Percentiles rank a stretch among this genome's conserved stretches.
Conservation (phyloP, 495 filamentous ascomycete species). For the Peziza echinospora region DNA sequence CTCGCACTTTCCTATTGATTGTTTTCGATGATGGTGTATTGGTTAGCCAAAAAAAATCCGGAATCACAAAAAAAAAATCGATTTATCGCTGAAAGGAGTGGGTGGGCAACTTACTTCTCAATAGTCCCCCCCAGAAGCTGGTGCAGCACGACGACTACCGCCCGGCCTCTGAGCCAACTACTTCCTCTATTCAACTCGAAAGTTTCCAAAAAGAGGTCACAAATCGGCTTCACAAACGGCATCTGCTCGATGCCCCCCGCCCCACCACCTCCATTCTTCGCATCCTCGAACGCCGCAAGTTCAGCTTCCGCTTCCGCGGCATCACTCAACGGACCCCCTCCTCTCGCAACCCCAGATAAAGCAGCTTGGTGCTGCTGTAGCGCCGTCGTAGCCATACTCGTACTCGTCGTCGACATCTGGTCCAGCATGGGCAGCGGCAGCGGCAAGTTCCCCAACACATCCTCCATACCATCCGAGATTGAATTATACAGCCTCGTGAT, state of each 20-base stretch:
- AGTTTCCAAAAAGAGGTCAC: slow-evolving; percentile 86
- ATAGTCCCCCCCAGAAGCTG: slow-evolving; percentile 73
- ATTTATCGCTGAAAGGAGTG: too few relatives aligned
- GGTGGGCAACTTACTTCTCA: slow-evolving; percentile 60
- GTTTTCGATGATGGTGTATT: too few relatives aligned
- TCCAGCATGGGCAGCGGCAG: slow-evolving; percentile 74
- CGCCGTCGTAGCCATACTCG: background rate
- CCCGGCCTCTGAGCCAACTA: slow-evolving; percentile 82
- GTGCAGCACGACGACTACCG: slow-evolving; percentile 84
- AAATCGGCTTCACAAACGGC: slow-evolving; percentile 95
- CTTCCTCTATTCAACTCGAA: slow-evolving; percentile 89
- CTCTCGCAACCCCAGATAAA: slow-evolving; percentile 34
- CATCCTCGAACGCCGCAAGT: slow-evolving; percentile 73
- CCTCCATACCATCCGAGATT: slow-evolving; percentile 94
- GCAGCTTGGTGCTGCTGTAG: slow-evolving; percentile 43
- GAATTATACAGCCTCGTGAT: slow-evolving; percentile 89
- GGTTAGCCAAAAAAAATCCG: too few relatives aligned
- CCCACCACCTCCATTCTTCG: slow-evolving; percentile 39
- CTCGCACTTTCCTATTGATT: slow-evolving; percentile 50
- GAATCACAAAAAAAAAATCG: too few relatives aligned
- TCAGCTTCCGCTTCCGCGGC: slow-evolving; percentile 86
- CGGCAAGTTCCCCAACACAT: slow-evolving; percentile 60
- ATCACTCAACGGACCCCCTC: slow-evolving; percentile 39
- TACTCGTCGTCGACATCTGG: slow-evolving; percentile 40
- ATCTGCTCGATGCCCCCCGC: too few relatives aligned